Base-by-base conservation (phyloP, 2,329 filamentous ascomycete species). In the Dothideomycetidae sp. region DNA sequence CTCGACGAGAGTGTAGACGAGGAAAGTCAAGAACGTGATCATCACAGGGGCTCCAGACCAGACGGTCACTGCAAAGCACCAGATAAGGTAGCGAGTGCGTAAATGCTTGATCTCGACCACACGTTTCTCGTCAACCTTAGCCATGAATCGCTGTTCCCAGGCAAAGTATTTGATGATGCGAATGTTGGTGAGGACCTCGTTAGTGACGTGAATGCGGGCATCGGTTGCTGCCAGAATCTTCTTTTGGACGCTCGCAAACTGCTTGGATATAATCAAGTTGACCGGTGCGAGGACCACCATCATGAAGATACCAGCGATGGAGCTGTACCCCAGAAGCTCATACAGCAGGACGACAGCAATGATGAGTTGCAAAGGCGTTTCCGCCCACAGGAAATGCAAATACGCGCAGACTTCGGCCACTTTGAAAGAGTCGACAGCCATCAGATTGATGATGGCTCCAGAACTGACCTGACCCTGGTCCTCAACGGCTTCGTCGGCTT, bases 391-490 rank as follows among this genome's bases (percentile, higher is more conserved):
- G 59, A 93, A 98, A 59, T 98, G 90, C 19, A 98, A 66, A 55
- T 98, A 98, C 0, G 88, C 81, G 26, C 84, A 90, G 42, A 93
- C 78, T 55, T 98, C 90, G 44, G 83, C 81, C 39, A 98, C 84
- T 62, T 98, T 98, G 73, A 96, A 96, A 33, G 88, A 94, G 64
- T 98, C 92, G 29, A 98, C 92, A 9, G 90, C 92, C 90, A 98
- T 98, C 47, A 98, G 67, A 58, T 96, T 98, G 64, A 98, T 98
- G 52, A 98, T 94, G n/a, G 90, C 93, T 44, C 92, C 90, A 35
- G 92, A 70, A 43, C 90, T 94, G 28, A 85, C 88, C 61, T 93
- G 84, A 44, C 84, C 78, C 19, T 56, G 47, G 11, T 56, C 54
- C 10, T 50, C 48, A 0, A 51, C 44, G 33, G 52, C 50, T 16